Evolutionary conservation across 2,329 filamentous ascomycete species (phyloP), one percentile per base, ranked within the genome.

Genomic region (Colletotrichum sp.): DNA sequence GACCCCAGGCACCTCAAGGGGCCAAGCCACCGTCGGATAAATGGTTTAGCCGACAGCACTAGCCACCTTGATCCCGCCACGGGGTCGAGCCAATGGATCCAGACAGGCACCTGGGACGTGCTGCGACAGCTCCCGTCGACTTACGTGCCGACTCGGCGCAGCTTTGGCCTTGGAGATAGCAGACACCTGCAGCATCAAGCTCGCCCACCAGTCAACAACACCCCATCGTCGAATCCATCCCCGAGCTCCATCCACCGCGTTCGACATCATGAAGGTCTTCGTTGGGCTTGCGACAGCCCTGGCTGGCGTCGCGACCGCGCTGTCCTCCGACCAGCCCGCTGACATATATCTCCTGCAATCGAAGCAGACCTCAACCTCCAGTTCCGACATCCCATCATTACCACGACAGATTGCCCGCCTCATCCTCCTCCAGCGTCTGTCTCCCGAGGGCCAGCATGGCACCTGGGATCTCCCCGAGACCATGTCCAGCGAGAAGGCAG

Each of bases 371-470:
- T 80, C 79, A 78, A 74, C 81, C 58, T 74, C 43, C 43, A 52
- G 43, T 52, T 52, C 81, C 76, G 77, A 83, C 65, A 80, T 85
- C 62, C 84, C 88, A 67, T 85, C 86, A 61, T 82, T 92, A 79
- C 86, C 89, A 65, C 87, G 88, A 79, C 87, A 89, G 81, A 85
- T 91, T 81, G 90, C 89, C 74, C 87, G 90, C 80, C 86, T 93
- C 75, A 87, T 93, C 79, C 82, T 93, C 64, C 87, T 92, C 15
- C 91, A 92, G 81, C 89, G 91, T 67, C 83, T 92, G 74, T 86
- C 86, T 22, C 84, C 86, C 71, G 82, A 85, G 39, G 85, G 86
- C 79, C 87, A 87, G 80, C 89, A 86, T 77, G 87, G 86, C 78
- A 85, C 86, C 79, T 87, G 84, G 81, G 88, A 87, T 79, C 85